Evolutionary conservation across 768 basidiomycete genomes (phyloP).

Genomic region (Tephrocybe rancida): DNA sequence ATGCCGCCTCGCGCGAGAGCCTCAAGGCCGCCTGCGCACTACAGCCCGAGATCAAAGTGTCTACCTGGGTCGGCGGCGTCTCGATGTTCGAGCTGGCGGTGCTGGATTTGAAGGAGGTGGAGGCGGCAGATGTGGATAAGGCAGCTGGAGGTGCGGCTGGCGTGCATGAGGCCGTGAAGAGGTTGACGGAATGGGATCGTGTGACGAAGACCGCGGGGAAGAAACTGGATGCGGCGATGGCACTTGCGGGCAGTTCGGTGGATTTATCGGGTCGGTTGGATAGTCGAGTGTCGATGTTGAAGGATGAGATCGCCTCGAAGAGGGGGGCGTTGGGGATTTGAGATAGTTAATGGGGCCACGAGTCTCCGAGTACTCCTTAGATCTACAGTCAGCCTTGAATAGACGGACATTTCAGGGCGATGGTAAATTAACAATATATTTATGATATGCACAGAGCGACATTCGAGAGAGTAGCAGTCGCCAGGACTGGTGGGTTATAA

Average conservation of each 20-base stretch:
- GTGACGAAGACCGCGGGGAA: conserved; percentile 49
- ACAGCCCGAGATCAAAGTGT: conserved; percentile 44
- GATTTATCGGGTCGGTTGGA: conserved; percentile 70
- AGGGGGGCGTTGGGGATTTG: conserved; percentile 44
- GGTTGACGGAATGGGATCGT: conserved; percentile 41
- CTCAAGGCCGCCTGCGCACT: conserved; percentile 52
- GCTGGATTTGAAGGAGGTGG: conserved; percentile 63
- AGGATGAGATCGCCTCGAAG: conserved; percentile 70
- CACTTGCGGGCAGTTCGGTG: conserved; percentile 50
- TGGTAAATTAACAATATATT: too few species aligned
- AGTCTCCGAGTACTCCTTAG: too few species aligned
- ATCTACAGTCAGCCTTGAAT: too few species aligned
- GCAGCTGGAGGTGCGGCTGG: conserved; percentile 17
- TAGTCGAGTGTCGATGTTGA: conserved; percentile 67
- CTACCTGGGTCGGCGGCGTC: conserved; percentile 70
- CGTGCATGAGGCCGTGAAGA: conserved; percentile 16
- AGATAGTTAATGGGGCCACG: too few species aligned
- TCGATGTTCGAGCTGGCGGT: conserved; percentile 73
- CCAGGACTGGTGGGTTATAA: too few species aligned
- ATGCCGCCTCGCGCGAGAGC: conserved; percentile 44
- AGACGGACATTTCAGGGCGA: too few species aligned
- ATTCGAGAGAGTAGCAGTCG: too few species aligned
- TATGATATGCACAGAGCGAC: too few species aligned
- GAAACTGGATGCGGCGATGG: conserved; percentile 55
- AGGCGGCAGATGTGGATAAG: conserved; percentile 28